These are phyloP conservation scores for Leucosporidium creatinivorum DNA, from an alignment of 768 basidiomycete species.

Conservation along the genomic window DNA sequence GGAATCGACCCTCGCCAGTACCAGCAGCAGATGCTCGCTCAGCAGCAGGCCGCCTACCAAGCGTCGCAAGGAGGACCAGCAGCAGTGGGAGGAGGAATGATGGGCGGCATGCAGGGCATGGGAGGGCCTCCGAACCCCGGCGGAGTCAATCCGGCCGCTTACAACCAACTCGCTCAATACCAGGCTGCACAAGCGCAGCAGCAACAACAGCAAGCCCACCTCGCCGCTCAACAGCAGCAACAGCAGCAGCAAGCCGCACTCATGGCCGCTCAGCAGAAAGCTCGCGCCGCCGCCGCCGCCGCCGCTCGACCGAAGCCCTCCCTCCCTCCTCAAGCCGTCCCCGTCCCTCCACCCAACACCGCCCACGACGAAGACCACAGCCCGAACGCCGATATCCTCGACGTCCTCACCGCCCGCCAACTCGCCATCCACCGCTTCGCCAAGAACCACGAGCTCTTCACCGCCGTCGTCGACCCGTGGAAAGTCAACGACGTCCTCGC, in stretches of 20 bases:
- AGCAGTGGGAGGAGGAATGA: constrained; percentile 4
- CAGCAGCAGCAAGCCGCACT: constrained; percentile 11
- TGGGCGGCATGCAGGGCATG: not conserved
- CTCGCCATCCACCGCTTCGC: constrained; percentile 20
- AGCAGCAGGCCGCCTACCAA: constrained; percentile 4
- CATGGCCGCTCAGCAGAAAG: not conserved
- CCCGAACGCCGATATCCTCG: constrained; percentile 19
- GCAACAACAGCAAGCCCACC: constrained; percentile 1
- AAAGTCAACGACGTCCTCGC: not conserved
- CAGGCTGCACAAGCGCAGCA: constrained; percentile 12
- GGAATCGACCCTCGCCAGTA: constrained; percentile 5
- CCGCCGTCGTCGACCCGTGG: constrained; percentile 10
- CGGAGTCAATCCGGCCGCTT: no score
- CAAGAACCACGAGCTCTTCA: constrained; percentile 15
- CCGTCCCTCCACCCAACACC: not conserved
- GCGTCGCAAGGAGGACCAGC: not conserved
- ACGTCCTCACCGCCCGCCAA: constrained; percentile 19
- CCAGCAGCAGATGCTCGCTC: constrained; percentile 5
- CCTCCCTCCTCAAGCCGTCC: not conserved
- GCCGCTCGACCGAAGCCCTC: not conserved
- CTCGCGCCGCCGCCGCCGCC: constrained; percentile 3
- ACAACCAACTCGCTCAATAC: constrained; percentile 9
- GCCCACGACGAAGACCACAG: constrained; percentile 1
- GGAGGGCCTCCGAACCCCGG: no score
- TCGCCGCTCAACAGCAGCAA: constrained; percentile 4